These are phyloP conservation scores for Ziziphus jujuba DNA, from an alignment of 306 rosid genomes.

Conservation along the genomic window DNA sequence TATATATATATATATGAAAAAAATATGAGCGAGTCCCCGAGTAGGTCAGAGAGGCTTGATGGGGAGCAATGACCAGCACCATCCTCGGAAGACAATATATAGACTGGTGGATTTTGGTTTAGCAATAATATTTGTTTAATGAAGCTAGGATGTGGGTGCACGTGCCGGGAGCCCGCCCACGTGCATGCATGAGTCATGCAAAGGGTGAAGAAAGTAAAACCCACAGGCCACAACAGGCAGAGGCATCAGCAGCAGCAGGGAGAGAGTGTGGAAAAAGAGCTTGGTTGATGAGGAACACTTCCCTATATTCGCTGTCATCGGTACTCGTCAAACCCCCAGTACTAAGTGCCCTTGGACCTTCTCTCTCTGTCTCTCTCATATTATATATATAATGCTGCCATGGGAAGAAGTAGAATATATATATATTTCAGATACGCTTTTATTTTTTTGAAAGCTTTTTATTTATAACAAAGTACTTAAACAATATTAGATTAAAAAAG, in stretches of 20 bases:
- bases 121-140: neutral
- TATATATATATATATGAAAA: too few species aligned
- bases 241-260: too few species aligned
- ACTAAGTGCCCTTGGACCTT: constrained; percentile 3
- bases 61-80: neutral
- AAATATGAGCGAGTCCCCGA: too few species aligned
- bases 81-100: too few species aligned
- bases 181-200: constrained; percentile 27
- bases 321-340: constrained; percentile 49
- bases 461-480: neutral
- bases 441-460: neutral
- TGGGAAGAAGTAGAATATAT: neutral
- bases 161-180: constrained; percentile 31
- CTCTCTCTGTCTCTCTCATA: neutral
- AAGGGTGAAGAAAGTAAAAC: constrained; percentile 29
- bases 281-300: constrained; percentile 38
- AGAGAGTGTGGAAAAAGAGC: constrained; percentile 29
- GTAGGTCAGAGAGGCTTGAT: neutral
- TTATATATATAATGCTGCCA: neutral
- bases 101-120: too few species aligned
- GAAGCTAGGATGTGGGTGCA: constrained; percentile 26
- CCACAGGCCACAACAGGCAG: constrained; percentile 14
- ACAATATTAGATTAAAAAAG: constrained; percentile 4
- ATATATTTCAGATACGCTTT: neutral
- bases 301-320: constrained; percentile 66